These are phyloP conservation scores for Chaetomium fimeti DNA, from an alignment of 495 filamentous ascomycete species.

Conservation along the genomic window DNA sequence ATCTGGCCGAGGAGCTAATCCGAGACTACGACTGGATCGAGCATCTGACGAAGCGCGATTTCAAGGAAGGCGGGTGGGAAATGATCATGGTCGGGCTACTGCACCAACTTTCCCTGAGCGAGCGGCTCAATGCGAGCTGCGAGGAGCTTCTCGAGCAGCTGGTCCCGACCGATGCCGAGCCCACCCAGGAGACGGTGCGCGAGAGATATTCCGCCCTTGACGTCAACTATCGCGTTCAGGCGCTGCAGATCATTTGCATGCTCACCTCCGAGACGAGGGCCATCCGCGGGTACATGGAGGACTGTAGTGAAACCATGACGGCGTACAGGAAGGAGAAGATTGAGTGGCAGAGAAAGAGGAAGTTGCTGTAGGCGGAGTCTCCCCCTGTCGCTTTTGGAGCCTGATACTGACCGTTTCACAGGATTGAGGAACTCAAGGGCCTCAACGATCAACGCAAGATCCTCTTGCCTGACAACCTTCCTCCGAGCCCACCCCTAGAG, in stretches of 20 bases:
- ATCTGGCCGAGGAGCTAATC: slow-evolving; percentile 80
- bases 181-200: slow-evolving; percentile 69
- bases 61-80: slow-evolving; percentile 88
- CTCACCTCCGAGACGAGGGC: slow-evolving; percentile 82
- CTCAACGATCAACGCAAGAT: slow-evolving; percentile 87
- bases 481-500: slow-evolving; percentile 62
- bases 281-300: slow-evolving; percentile 82
- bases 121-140: slow-evolving; percentile 66
- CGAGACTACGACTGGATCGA: slow-evolving; percentile 78
- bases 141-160: slow-evolving; percentile 76
- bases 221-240: slow-evolving; percentile 76
- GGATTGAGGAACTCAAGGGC: slow-evolving; percentile 75
- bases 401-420: slow-evolving; percentile 38
- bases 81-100: slow-evolving; percentile 83
- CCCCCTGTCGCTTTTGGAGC: slow-evolving; percentile 2
- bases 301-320: slow-evolving; percentile 90
- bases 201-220: slow-evolving; percentile 70
- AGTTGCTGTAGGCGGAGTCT: slow-evolving; percentile 67
- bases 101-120: slow-evolving; percentile 74
- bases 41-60: slow-evolving; percentile 76
- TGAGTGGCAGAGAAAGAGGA: slow-evolving; percentile 79
- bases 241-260: slow-evolving; percentile 82
- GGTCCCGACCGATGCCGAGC: slow-evolving; percentile 69
- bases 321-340: slow-evolving; percentile 92
- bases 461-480: slow-evolving; percentile 71